Evolutionary conservation across 2,329 filamentous ascomycete genomes (phyloP).

Genomic region (Exophiala spinifera): DNA sequence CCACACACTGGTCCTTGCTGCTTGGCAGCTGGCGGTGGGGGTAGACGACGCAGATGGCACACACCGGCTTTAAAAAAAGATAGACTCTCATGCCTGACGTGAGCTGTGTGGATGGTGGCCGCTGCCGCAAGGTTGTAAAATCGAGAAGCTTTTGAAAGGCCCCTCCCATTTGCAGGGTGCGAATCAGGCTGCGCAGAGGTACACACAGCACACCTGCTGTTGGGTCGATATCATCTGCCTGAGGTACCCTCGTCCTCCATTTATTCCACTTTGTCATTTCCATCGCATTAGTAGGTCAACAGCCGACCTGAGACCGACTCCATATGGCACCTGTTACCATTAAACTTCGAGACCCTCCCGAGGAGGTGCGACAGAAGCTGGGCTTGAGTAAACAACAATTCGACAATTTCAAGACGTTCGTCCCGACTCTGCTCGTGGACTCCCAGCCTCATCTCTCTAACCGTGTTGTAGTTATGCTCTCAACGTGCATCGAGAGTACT

Average conservation of each 20-base stretch:
- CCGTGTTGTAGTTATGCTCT: not conserved
- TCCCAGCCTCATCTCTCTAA: not conserved
- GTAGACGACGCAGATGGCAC: not conserved
- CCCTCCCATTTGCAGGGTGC: constrained; percentile 9
- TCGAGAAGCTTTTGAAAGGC: constrained; percentile 6
- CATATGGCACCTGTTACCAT: constrained; percentile 21
- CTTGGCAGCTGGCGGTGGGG: constrained; percentile 15
- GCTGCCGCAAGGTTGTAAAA: constrained; percentile 1
- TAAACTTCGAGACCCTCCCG: constrained; percentile 22
- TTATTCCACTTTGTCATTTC: constrained; percentile 6
- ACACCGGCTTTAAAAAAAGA: too few species aligned
- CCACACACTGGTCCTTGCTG: constrained; percentile 4
- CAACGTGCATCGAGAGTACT: constrained; percentile 20
- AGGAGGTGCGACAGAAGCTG: constrained; percentile 19
- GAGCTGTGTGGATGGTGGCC: constrained; percentile 13
- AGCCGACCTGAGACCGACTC: constrained; percentile 4
- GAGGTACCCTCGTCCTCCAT: not conserved
- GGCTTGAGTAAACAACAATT: constrained; percentile 19
- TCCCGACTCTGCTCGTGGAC: not conserved
- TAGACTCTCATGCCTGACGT: not conserved
- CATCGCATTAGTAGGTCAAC: constrained; percentile 1
- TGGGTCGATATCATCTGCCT: constrained; percentile 4
- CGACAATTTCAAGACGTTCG: constrained; percentile 26
- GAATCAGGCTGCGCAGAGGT: constrained; percentile 14
- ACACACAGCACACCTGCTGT: not conserved